Evolutionary conservation across 1,284 basidiomycete species (phyloP).

Genomic region (Ustilago curta): DNA sequence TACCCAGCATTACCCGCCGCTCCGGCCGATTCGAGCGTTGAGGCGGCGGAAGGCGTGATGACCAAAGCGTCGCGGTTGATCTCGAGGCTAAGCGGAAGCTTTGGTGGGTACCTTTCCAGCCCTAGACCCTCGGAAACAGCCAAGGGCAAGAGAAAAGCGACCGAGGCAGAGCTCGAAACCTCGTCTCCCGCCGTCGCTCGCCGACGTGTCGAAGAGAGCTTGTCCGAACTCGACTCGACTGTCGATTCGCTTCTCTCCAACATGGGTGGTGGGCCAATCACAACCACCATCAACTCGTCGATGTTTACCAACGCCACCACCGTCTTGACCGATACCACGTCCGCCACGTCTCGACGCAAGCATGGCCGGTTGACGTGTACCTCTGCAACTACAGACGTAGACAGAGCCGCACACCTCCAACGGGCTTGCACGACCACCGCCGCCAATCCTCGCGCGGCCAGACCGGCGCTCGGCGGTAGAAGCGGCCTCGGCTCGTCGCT

Average conservation of each 20-base stretch:
- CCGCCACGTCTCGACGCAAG: neutral
- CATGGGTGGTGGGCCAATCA: neutral
- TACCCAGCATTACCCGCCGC: slow-evolving; percentile 30
- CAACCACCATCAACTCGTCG: slow-evolving; percentile 24
- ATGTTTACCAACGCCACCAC: slow-evolving; percentile 30
- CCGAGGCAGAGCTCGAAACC: slow-evolving; percentile 12
- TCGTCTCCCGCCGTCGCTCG: neutral
- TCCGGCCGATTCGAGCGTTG: neutral
- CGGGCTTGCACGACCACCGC: no score
- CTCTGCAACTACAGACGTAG: no score
- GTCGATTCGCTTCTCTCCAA: slow-evolving; percentile 8
- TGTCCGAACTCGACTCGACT: slow-evolving; percentile 1
- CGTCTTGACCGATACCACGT: slow-evolving; percentile 5
- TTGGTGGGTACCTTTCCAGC: slow-evolving; percentile 21
- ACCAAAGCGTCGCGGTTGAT: slow-evolving; percentile 24
- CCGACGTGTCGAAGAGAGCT: slow-evolving; percentile 14
- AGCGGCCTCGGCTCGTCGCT: slow-evolving; percentile 10
- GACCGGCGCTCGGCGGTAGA: neutral
- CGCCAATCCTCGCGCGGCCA: neutral
- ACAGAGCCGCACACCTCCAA: neutral
- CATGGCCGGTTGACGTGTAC: neutral
- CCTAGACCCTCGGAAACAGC: neutral
- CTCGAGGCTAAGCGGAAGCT: slow-evolving; percentile 43
- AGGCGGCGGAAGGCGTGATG: slow-evolving; percentile 16
- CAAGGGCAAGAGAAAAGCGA: slow-evolving; percentile 30